Percentiles rank a stretch among this genome's conserved stretches.
These are phyloP conservation scores for Hymenoscyphus linearis DNA, from an alignment of 2,329 filamentous ascomycete species.

Conservation along the genomic window DNA sequence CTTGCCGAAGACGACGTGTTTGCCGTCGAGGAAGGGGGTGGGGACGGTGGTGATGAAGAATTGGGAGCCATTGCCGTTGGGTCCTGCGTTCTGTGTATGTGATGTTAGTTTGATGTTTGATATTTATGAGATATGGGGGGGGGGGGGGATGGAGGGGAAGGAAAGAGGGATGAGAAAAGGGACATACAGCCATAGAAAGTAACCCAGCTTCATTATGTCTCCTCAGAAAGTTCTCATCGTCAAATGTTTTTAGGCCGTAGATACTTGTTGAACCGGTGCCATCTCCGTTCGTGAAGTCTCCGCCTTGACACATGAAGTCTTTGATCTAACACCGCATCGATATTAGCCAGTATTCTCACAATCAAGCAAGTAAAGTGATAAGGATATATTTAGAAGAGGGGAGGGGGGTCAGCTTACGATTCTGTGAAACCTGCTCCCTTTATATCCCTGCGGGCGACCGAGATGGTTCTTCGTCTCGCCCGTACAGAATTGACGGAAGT, in stretches of 20 bases:
- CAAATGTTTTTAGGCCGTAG: slow-evolving; percentile 78
- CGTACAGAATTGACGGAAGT: slow-evolving; percentile 95
- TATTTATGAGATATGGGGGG: background rate
- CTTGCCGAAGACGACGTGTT: slow-evolving; percentile 93
- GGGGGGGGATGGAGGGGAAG: slow-evolving; percentile 3
- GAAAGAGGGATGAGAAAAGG: background rate
- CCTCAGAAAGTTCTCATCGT: slow-evolving; percentile 82
- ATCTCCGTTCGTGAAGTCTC: slow-evolving; percentile 91
- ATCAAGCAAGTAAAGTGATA: slow-evolving; percentile 11
- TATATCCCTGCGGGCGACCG: slow-evolving; percentile 85
- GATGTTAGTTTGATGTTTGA: background rate
- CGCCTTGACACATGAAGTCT: slow-evolving; percentile 96
- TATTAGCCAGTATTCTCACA: background rate
- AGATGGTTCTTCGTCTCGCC: slow-evolving; percentile 78
- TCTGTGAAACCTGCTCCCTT: slow-evolving; percentile 88
- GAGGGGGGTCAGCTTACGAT: slow-evolving; percentile 55
- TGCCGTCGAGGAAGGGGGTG: slow-evolving; percentile 82
- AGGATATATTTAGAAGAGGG: background rate
- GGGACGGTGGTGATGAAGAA: slow-evolving; percentile 94
- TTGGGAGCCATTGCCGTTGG: slow-evolving; percentile 89
- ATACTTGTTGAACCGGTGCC: slow-evolving; percentile 85
- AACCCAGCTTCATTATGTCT: slow-evolving; percentile 77
- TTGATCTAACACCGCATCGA: slow-evolving; percentile 60
- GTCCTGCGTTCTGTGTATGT: slow-evolving; percentile 68
- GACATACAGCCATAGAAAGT: slow-evolving; percentile 84